Conservation (phyloP, 495 filamentous ascomycete species). For the Umbilicaria muhlenbergii region DNA sequence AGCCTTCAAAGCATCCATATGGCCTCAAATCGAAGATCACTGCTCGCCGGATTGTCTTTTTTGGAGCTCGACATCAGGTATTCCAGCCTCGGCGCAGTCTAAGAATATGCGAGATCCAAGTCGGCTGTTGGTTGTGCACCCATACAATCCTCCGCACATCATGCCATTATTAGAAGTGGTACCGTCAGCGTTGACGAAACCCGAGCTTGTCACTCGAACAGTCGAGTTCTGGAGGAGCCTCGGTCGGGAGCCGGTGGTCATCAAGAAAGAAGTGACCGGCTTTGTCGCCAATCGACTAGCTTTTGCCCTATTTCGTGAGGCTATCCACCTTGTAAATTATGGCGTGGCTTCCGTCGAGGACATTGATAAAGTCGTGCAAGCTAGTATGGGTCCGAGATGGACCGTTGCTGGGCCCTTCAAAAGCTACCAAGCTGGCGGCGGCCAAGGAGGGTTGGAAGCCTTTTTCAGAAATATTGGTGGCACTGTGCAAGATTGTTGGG, state of each 20-base stretch:
- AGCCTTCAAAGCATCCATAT: constrained; percentile 34
- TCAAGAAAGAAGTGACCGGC: constrained; percentile 38
- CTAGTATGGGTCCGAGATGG: constrained; percentile 40
- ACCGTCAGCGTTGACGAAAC: constrained; percentile 25
- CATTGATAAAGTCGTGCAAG: constrained; percentile 29
- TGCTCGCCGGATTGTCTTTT: constrained; percentile 26
- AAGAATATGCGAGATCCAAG: constrained; percentile 23
- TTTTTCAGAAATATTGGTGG: constrained; percentile 41
- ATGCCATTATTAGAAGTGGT: constrained; percentile 49
- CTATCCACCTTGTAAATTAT: constrained; percentile 30
- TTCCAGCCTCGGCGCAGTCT: constrained; percentile 32
- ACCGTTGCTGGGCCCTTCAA: constrained; percentile 41
- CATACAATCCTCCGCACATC: constrained; percentile 48
- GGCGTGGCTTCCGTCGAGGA: constrained; percentile 29
- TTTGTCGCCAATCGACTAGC: constrained; percentile 36
- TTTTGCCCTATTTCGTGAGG: constrained; percentile 29
- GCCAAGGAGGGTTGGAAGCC: constrained; percentile 33
- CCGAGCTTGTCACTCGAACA: constrained; percentile 25
- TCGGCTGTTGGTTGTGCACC: constrained; percentile 40
- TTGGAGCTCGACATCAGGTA: constrained; percentile 43
- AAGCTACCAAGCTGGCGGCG: constrained; percentile 45
- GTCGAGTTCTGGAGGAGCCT: constrained; percentile 30
- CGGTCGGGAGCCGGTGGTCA: constrained; percentile 32
- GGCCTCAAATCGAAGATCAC: constrained; percentile 28
- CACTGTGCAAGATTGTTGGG: constrained; percentile 40